Percentiles rank a stretch among this genome's conserved stretches.
phyloP scores from a whole-genome alignment of 176 grass and related monocot species.

The Oryza rufipogon region DNA sequence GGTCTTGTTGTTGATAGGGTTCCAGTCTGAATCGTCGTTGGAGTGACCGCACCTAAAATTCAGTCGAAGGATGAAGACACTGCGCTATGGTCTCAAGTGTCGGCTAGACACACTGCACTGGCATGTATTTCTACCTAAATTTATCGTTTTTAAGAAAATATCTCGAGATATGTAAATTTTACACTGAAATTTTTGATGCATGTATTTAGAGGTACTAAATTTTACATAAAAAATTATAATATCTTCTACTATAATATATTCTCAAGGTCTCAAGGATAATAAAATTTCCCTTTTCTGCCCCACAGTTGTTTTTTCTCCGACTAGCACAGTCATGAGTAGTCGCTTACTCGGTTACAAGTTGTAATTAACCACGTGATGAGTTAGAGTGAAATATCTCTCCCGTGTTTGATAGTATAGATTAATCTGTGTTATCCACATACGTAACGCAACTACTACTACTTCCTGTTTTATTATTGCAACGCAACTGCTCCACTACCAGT shows the following conservation, averaged over 20 bases:
- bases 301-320: background rate
- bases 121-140: background rate
- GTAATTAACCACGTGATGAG: background rate
- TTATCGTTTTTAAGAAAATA: no score
- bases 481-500: background rate
- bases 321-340: background rate
- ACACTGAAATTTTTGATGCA: no score
- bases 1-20: background rate
- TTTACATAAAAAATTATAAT: no score
- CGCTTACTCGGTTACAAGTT: background rate
- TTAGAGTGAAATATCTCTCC: background rate
- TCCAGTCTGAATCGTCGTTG: background rate
- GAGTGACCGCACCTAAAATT: background rate
- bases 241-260: no score
- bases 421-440: background rate
- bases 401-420: background rate
- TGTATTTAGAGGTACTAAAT: no score
- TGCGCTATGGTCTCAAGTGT: background rate
- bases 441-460: background rate
- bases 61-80: background rate
- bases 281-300: background rate
- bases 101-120: background rate
- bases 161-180: no score
- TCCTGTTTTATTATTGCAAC: background rate
- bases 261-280: no score